Evolutionary conservation across 139 green algal species (phyloP), one percentile per base, ranked within the genome.

Genomic region (Nannochloris sp.): DNA sequence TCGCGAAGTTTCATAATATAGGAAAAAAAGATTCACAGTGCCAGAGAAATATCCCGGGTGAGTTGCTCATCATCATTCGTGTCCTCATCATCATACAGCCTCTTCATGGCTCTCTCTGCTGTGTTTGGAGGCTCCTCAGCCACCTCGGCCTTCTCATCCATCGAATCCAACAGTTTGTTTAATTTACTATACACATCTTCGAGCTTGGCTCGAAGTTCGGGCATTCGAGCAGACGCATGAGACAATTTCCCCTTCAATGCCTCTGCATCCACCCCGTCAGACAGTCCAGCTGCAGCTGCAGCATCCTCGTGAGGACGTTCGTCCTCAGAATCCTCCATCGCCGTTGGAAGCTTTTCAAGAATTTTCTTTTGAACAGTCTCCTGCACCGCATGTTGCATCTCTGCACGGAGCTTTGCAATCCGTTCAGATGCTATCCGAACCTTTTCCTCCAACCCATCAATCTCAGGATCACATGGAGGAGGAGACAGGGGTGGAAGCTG

Each of bases 241-340:
- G 29, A n/a, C 62, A 76, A 58, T 44, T 55, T 62, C 31, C 61
- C 25, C 57, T 68, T 63, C 63, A 77, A 36, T 55, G 69, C 67
- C 1, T 20, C 61, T 12, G 40, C 40, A 59, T 28, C 10, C 10
- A 30, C 17, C 14, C 30, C 58, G 14, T 25, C 31, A 56, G 61
- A 23, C 61, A 25, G 26, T 23, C 20, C 20, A 4, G 17, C 14
- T 20, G 53, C 6, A 40, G 16, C n/a, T 28, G 30, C 9, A 31
- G 48, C 58, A 46, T 31, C 0, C 28, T 65, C 56, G 31, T 37
- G 23, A 28, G 16, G 5, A 3, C 59, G 36, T 20, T 56, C 37
- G 13, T 45, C 13, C 28, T 75, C 68, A 3, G 60, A 25, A 36
- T 50, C 51, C 17, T 59, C 48, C 2, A 36, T 33, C 14, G n/a